A percentile compares a stretch with the other conserved stretches of the same genome.
Conservation (phyloP, 176 grass and related monocot species). For the Canna indica region DNA sequence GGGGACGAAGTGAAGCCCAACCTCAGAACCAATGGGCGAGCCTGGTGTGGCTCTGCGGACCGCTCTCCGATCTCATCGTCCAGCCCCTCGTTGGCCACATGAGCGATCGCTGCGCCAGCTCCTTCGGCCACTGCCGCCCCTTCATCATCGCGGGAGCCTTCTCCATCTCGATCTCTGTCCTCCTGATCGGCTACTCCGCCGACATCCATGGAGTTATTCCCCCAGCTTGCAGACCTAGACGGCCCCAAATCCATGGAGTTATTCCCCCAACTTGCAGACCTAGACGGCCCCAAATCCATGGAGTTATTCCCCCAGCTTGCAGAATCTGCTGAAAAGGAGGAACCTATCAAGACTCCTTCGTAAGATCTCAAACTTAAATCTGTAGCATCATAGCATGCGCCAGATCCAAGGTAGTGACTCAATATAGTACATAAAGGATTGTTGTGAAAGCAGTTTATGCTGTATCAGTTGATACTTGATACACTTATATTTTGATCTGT, state of each 20-base stretch:
- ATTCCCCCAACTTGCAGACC: too few relatives aligned
- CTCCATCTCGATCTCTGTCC: conserved; percentile 32
- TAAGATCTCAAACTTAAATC: neutral
- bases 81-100: conserved; percentile 70
- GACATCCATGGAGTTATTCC: too few relatives aligned
- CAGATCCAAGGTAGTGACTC: too few relatives aligned
- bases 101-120: conserved; percentile 42
- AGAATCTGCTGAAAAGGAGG: neutral
- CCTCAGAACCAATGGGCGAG: conserved; percentile 61
- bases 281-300: conserved; percentile 1
- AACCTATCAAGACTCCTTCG: neutral
- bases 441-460: too few relatives aligned
- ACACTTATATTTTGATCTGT: too few relatives aligned
- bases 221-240: neutral
- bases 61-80: conserved; percentile 65
- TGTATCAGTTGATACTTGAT: too few relatives aligned
- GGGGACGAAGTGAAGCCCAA: conserved; percentile 32
- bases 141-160: conserved; percentile 55
- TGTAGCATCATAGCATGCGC: neutral
- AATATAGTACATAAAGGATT: neutral
- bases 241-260: conserved; percentile 9
- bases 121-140: conserved; percentile 44
- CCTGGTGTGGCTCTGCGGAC: conserved; percentile 80
- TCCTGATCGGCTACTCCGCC: conserved; percentile 55
- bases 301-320: conserved; percentile 7